These are phyloP conservation scores for Obelidium mucronatum DNA, from an alignment of 192 early-diverging fungal genomes.

Conservation along the genomic window DNA sequence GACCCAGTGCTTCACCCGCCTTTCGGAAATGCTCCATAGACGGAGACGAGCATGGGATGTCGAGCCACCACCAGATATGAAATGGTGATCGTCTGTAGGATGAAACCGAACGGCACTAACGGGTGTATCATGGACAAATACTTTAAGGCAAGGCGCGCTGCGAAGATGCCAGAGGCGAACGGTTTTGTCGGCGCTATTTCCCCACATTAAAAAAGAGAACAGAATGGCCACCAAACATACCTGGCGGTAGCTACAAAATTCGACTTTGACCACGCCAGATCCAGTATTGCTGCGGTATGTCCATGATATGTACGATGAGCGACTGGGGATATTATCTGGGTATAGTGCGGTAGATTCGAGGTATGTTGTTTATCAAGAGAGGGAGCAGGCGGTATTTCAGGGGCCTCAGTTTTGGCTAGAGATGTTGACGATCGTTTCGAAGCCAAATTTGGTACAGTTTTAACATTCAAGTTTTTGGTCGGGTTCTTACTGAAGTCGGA, in stretches of 20 bases:
- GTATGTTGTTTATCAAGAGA: neutral
- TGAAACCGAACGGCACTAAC: slow-evolving; percentile 84
- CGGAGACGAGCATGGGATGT: slow-evolving; percentile 72
- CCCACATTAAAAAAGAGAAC: too few species aligned
- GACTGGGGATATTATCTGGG: slow-evolving; percentile 34
- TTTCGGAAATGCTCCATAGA: slow-evolving; percentile 84
- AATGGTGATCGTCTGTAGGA: slow-evolving; percentile 82
- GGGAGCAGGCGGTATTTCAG: neutral
- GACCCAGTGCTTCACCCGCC: slow-evolving; percentile 82
- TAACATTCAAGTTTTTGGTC: neutral
- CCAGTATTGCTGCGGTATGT: slow-evolving; percentile 76
- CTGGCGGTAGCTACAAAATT: slow-evolving; percentile 77
- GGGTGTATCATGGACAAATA: slow-evolving; percentile 79
- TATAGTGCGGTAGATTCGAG: neutral
- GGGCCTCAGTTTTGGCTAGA: neutral
- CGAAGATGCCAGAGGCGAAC: slow-evolving; percentile 87
- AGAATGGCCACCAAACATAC: too few species aligned
- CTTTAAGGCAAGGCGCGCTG: slow-evolving; percentile 75
- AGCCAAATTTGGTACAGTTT: neutral
- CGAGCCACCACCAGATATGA: slow-evolving; percentile 71
- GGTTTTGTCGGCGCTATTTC: too few species aligned
- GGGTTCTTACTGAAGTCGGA: neutral
- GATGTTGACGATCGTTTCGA: neutral
- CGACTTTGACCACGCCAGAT: slow-evolving; percentile 59
- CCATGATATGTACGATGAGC: slow-evolving; percentile 79